Base-by-base conservation (phyloP, 2,329 filamentous ascomycete species). In the Aaosphaeria arxii region DNA sequence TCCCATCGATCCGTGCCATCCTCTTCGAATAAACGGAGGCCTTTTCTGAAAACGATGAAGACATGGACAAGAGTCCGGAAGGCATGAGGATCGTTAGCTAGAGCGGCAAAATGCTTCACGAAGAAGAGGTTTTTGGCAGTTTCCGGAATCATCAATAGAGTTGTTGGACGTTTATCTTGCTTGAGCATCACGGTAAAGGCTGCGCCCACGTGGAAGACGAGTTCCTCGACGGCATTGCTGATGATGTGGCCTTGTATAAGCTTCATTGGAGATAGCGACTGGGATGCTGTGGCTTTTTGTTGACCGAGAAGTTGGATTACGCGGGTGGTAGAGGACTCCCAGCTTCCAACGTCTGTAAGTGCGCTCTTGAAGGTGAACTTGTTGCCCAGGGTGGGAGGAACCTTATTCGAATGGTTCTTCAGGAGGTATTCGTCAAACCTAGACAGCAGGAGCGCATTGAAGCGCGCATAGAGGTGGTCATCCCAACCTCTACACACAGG, bases 391-490 rank as follows among this genome's bases (percentile, higher is more conserved):
- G 72, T 71, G 30, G 82, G 74, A 24, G 80, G 73, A 13, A 79
- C 70, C 32, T 78, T 77, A 13, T 47, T 71, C 7, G 82, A 74
- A 57, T 80, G 78, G 53, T 79, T 74, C 24, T 73, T 73, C 52
- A 82, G 72, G 47, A 89, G 73, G 62, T 87, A 95, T 3, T 76
- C 74, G 57, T 92, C 88, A 64, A 95, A 92, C 58, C 92, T 87
- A 2, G 84, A 83, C 46, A 91, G 81, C 7, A 96, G 72, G 5
- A 92, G 75, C n/a, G 88, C 85, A 63, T 95, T 96, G 75, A 94
- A 94, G 66, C 91, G 85, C 33, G 87, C 85, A 68, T 94, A 96
- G 13, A 96, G 78, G 59, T 86, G 84, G 62, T 97, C 92, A 57
- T 96, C 89, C 86, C 91, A 95, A 24, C 80, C 84, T 44, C 81